Evolutionary conservation across 257 asterid species (phyloP).

Genomic region (Solanum lycopersicoides): DNA sequence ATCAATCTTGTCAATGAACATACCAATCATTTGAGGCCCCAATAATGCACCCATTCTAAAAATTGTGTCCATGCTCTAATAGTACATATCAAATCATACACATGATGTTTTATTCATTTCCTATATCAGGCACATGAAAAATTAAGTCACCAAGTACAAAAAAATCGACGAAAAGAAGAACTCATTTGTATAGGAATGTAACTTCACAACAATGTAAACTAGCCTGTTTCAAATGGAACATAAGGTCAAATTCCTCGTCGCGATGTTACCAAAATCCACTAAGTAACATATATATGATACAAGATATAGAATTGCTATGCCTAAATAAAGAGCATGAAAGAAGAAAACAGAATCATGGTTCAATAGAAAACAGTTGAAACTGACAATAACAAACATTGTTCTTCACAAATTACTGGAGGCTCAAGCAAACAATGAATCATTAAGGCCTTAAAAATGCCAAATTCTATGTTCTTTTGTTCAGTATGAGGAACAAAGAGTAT

Average conservation of each 20-base stretch:
- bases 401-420: not conserved
- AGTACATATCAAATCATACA: not conserved
- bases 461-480: not conserved
- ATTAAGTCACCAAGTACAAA: not conserved
- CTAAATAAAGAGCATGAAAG: not conserved
- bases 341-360: not conserved
- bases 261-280: not conserved
- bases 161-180: too few species aligned
- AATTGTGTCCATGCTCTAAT: not conserved
- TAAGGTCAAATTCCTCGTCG: not conserved
- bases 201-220: not conserved
- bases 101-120: not conserved
- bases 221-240: not conserved
- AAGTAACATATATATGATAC: not conserved
- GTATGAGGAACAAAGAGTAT: not conserved
- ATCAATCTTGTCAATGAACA: not conserved
- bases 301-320: not conserved
- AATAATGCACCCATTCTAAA: not conserved
- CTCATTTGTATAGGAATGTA: not conserved
- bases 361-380: not conserved
- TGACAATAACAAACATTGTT: not conserved
- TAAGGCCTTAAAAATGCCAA: not conserved
- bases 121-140: not conserved
- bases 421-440: not conserved
- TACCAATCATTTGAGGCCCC: not conserved